Conservation (phyloP, 192 early-diverging fungal genomes). For the Gryganskiella cystojenkinii region DNA sequence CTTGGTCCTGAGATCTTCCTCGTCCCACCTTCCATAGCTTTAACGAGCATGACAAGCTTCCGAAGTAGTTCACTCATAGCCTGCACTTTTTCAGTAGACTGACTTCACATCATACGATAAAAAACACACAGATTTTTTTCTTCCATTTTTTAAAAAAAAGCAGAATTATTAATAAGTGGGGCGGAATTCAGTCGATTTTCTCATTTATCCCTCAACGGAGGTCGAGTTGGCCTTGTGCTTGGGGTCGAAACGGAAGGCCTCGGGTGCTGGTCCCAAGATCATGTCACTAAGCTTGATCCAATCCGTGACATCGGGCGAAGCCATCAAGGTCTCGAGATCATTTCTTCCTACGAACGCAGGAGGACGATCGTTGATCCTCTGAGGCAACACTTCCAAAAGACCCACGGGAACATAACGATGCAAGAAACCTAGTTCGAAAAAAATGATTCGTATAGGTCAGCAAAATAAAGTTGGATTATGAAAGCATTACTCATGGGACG, state of each 20-base stretch:
- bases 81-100: no score
- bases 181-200: background rate
- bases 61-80: no score
- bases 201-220: constrained; percentile 33
- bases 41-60: no score
- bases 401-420: constrained; percentile 91
- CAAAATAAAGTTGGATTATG: no score
- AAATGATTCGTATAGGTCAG: constrained; percentile 9
- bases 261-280: constrained; percentile 90
- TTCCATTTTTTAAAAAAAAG: background rate
- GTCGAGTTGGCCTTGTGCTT: constrained; percentile 93
- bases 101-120: background rate
- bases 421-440: constrained; percentile 41
- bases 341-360: constrained; percentile 86
- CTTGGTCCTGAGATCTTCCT: no score
- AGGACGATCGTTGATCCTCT: constrained; percentile 92
- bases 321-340: constrained; percentile 96
- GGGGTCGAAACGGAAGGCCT: constrained; percentile 89
- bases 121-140: background rate
- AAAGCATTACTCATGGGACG: no score
- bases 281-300: constrained; percentile 96
- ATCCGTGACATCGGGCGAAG: constrained; percentile 76
- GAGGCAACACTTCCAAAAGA: constrained; percentile 91
- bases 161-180: background rate
- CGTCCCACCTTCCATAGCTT: no score